A percentile compares a stretch with the other conserved stretches of the same genome.
phyloP scores from a whole-genome alignment of 345 rosid species.

The Eutrema japonicum region DNA sequence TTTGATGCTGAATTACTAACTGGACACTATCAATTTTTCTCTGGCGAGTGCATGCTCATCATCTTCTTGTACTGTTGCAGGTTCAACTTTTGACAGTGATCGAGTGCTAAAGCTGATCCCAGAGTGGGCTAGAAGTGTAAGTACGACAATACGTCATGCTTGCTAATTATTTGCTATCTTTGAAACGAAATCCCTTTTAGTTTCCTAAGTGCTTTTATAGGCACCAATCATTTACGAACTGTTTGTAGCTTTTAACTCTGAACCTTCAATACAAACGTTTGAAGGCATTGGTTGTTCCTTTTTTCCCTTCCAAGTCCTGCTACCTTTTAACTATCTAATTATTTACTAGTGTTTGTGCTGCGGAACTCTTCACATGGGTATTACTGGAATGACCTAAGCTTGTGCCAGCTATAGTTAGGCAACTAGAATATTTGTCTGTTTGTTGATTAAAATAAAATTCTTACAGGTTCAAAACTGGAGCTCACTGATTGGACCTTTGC shows the following conservation, averaged over 20 bases:
- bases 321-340: constrained; percentile 1
- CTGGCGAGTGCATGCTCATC: constrained; percentile 34
- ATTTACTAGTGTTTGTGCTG: constrained; percentile 1
- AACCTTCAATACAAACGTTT: constrained; percentile 1
- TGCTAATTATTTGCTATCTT: constrained; percentile 23
- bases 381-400: constrained; percentile 19
- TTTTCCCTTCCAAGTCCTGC: neutral
- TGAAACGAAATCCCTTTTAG: constrained; percentile 18
- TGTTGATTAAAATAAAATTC: constrained; percentile 32
- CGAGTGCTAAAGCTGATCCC: constrained; percentile 65
- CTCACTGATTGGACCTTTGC: constrained; percentile 59
- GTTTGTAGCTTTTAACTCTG: constrained; percentile 8
- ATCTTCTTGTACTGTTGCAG: constrained; percentile 50
- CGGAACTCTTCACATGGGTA: constrained; percentile 10
- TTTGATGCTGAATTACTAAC: constrained; percentile 27
- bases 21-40: constrained; percentile 22
- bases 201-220: neutral
- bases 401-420: constrained; percentile 27
- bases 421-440: constrained; percentile 12
- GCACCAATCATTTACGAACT: neutral
- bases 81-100: constrained; percentile 59
- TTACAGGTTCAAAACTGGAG: constrained; percentile 81
- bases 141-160: constrained; percentile 39
- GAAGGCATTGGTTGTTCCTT: constrained; percentile 15
- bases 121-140: constrained; percentile 87